Evolutionary conservation across 257 asterid genomes (phyloP).

Genomic region (Lavandula angustifolia): DNA sequence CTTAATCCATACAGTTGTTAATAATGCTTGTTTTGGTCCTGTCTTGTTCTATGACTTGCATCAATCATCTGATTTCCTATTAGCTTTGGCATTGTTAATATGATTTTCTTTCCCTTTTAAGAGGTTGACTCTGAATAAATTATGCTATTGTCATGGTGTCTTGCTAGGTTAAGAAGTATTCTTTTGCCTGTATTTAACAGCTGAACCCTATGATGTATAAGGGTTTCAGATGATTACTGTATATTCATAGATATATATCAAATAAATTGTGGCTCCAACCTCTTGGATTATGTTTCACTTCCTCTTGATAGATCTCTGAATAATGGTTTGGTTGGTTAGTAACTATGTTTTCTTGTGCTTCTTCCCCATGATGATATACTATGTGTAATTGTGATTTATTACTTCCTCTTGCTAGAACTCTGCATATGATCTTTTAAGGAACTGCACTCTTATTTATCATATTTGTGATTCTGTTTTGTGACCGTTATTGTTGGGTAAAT

Average conservation of each 20-base stretch:
- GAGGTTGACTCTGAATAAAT: background rate
- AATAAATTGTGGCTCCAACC: background rate
- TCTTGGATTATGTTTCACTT: background rate
- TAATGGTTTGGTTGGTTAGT: background rate
- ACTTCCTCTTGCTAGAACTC: background rate
- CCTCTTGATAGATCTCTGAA: background rate
- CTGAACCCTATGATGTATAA: background rate
- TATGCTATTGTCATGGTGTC: background rate
- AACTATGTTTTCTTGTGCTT: slow-evolving; percentile 5
- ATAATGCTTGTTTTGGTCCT: slow-evolving; percentile 1
- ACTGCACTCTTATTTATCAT: background rate
- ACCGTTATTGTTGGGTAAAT: background rate
- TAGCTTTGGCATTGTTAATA: background rate
- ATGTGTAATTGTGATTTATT: slow-evolving; percentile 13
- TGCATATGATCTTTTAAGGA: background rate
- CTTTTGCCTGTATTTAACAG: too few relatives aligned
- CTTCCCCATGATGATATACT: background rate
- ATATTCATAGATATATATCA: background rate
- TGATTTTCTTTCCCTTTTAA: background rate
- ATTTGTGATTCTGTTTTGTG: background rate
- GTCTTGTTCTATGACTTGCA: background rate
- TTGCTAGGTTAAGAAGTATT: background rate
- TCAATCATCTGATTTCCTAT: background rate
- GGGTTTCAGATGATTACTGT: background rate
- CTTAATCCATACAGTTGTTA: background rate